A percentile compares a stretch with the other conserved stretches of the same genome.
Conservation (phyloP, 2,329 filamentous ascomycete species). For the Aphanocladium album region DNA sequence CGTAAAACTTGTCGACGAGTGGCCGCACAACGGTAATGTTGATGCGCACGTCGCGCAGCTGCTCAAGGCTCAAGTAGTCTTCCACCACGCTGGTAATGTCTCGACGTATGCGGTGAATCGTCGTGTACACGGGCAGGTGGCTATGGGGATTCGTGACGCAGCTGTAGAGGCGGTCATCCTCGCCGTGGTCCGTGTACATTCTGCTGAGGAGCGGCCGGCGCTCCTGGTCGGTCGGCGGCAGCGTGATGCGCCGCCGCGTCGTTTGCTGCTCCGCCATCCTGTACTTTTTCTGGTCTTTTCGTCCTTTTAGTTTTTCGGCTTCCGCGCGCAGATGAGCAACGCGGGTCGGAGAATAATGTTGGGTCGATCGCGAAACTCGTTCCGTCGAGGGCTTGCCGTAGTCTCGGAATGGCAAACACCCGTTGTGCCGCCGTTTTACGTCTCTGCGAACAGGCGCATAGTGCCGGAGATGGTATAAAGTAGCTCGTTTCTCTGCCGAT, state of each 20-base stretch:
- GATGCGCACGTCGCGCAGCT: slow-evolving; percentile 75
- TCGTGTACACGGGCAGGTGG: slow-evolving; percentile 68
- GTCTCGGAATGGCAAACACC: neutral
- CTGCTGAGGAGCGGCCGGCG: slow-evolving; percentile 31
- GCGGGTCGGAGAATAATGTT: too few relatives aligned
- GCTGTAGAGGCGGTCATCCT: slow-evolving; percentile 40
- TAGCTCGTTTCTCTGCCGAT: neutral
- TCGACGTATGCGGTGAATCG: slow-evolving; percentile 66
- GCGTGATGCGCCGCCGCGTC: slow-evolving; percentile 25
- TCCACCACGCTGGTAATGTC: slow-evolving; percentile 60
- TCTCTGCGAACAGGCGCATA: slow-evolving; percentile 2
- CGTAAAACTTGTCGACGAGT: slow-evolving; percentile 77
- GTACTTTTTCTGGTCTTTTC: neutral
- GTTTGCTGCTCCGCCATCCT: neutral
- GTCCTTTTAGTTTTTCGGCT: neutral
- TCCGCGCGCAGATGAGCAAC: too few relatives aligned
- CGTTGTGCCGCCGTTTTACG: neutral
- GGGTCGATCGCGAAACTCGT: neutral
- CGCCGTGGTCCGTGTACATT: slow-evolving; percentile 25
- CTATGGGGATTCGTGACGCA: slow-evolving; percentile 54
- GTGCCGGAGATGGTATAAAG: neutral
- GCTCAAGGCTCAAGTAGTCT: slow-evolving; percentile 62
- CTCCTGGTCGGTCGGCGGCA: slow-evolving; percentile 27
- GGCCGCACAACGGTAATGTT: slow-evolving; percentile 76
- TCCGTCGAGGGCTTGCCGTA: neutral